phyloP scores from a whole-genome alignment of 345 rosid species.

The Eucalyptus curtisii region DNA sequence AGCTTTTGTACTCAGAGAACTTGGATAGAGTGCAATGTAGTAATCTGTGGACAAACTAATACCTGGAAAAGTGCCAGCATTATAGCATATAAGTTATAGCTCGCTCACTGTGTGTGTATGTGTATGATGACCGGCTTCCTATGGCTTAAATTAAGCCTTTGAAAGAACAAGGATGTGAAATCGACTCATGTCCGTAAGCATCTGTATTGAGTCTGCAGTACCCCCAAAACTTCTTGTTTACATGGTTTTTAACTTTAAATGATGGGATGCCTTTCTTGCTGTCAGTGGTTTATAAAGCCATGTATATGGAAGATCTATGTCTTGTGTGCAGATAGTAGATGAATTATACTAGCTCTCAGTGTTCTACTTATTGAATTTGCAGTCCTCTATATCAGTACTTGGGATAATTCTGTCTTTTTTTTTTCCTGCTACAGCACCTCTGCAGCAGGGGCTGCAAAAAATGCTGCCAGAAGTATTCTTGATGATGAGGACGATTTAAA shows the following conservation, averaged over 20 bases:
- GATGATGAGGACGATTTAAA: constrained; percentile 59
- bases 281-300: neutral
- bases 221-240: too few relatives aligned
- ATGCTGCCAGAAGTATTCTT: constrained; percentile 38
- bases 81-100: too few relatives aligned
- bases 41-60: too few relatives aligned
- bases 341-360: neutral
- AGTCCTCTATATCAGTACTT: neutral
- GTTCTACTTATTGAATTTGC: neutral
- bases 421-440: constrained; percentile 26
- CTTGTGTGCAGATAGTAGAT: neutral
- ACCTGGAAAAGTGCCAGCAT: too few relatives aligned
- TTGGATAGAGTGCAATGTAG: too few relatives aligned
- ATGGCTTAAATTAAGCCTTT: too few relatives aligned
- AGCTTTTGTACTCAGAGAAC: too few relatives aligned
- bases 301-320: neutral
- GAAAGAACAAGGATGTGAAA: too few relatives aligned
- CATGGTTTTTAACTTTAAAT: neutral
- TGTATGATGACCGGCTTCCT: too few relatives aligned
- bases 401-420: neutral
- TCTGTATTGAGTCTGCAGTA: too few relatives aligned
- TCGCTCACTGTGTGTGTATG: too few relatives aligned
- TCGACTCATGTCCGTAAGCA: too few relatives aligned
- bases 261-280: neutral
- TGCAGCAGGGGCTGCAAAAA: constrained; percentile 43